Evolutionary conservation across 1,284 basidiomycete species (phyloP), one percentile per base, ranked within the genome.

Genomic region (Entoloma clypeatum): DNA sequence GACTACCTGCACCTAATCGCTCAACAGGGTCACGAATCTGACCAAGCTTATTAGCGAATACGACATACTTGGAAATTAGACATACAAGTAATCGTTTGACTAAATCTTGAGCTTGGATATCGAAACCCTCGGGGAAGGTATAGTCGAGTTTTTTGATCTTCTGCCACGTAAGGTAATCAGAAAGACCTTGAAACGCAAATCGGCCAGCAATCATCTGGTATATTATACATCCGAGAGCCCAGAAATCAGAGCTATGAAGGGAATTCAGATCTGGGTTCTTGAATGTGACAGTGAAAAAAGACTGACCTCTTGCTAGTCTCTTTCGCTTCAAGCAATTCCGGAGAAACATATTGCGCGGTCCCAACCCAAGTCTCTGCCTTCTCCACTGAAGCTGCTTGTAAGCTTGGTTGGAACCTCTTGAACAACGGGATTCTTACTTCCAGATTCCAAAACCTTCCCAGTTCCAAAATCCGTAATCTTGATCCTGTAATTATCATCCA

Each of bases 391-490:
- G 26, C 23, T 37, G 21, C 41, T 29, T 45, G 34, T 54, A 46
- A 53, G 52, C 37, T 45, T 14, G 19, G 48, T 47, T 35, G 54
- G 31, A 35, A 49, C 49, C 14, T 45, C 31, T 44, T 28, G 25
- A 48, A 41, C 38, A 51, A 45, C 23, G 23, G 36, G 28, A 18
- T 24, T 60, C 73, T 56, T 47, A 75, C 76, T 64, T 42, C 69
- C 71, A 11, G 77, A 62, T 51, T 81, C 79, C 37, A 92, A 68
- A 50, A 94, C 74, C 65, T 94, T 94, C 24, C 91, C 92, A 16
- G 92, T 95, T 5, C 95, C 95, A 64, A 98, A 98, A 64, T 99
- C 95, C 27, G 93, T 91, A 17, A 99, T 79, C 65, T 94, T 96
- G 63, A 96, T 79, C 38, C 91, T 79, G 67, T 82, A 87, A 16